Evolutionary conservation across 768 basidiomycete genomes (phyloP).

Genomic region (Cystobasidium onofrii): DNA sequence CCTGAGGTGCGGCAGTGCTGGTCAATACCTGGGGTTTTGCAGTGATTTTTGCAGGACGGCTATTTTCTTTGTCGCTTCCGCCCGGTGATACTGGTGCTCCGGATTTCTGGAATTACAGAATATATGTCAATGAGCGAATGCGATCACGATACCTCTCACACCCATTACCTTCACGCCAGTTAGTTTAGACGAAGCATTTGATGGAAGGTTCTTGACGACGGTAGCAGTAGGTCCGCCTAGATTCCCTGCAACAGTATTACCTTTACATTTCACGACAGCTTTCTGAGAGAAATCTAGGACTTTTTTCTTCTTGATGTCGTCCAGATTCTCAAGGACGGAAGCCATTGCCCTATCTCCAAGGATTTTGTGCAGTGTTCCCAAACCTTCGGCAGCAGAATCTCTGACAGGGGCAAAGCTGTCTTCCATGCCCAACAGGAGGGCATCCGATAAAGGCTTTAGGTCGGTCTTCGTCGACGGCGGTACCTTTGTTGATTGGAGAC

Average conservation of each 20-base stretch:
- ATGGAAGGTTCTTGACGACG: slow-evolving; percentile 16
- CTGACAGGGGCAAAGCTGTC: slow-evolving; percentile 83
- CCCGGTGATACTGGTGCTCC: slow-evolving; percentile 21
- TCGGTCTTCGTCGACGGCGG: slow-evolving; percentile 62
- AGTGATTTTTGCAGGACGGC: neutral
- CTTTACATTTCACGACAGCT: slow-evolving; percentile 81
- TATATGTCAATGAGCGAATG: too few relatives aligned
- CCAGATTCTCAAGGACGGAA: slow-evolving; percentile 71
- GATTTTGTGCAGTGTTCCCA: slow-evolving; percentile 93
- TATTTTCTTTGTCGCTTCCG: slow-evolving; percentile 23
- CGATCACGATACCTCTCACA: too few relatives aligned
- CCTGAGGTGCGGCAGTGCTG: too few relatives aligned
- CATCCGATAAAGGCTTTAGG: slow-evolving; percentile 71
- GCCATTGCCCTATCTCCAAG: slow-evolving; percentile 86
- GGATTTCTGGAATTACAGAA: neutral
- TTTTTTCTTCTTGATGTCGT: slow-evolving; percentile 79
- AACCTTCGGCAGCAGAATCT: slow-evolving; percentile 74
- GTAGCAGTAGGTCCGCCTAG: slow-evolving; percentile 36
- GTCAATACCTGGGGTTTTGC: neutral
- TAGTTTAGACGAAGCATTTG: slow-evolving; percentile 33
- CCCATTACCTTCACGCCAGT: too few relatives aligned
- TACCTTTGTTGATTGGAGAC: slow-evolving; percentile 60
- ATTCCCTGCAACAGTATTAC: slow-evolving; percentile 43
- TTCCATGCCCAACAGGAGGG: slow-evolving; percentile 65
- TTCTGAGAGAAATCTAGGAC: slow-evolving; percentile 89